Conservation (phyloP, 306 rosid species). For the Styphnolobium japonicum region DNA sequence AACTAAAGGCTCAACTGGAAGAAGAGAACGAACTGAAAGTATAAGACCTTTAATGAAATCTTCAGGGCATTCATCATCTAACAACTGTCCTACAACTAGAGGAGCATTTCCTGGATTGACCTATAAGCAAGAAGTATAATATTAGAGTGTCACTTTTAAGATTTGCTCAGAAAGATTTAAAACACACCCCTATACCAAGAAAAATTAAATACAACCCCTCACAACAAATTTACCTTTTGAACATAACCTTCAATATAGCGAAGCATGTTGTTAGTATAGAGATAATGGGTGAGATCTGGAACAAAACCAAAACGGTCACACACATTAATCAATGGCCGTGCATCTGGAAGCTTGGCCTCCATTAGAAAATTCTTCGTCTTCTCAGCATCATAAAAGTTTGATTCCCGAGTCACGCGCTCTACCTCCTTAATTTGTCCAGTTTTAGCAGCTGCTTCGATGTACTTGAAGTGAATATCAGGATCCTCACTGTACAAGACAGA, state of each 20-base stretch:
- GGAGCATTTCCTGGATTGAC: slow-evolving; percentile 89
- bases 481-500: slow-evolving; percentile 57
- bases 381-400: slow-evolving; percentile 76
- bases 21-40: slow-evolving; percentile 79
- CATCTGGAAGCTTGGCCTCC: slow-evolving; percentile 86
- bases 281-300: slow-evolving; percentile 87
- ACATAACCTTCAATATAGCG: slow-evolving; percentile 85
- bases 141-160: not conserved
- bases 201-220: not conserved
- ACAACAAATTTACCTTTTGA: slow-evolving; percentile 68
- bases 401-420: slow-evolving; percentile 80
- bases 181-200: slow-evolving; percentile 23
- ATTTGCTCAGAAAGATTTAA: not conserved
- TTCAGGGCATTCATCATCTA: slow-evolving; percentile 90
- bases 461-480: slow-evolving; percentile 79
- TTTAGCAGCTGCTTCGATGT: slow-evolving; percentile 86
- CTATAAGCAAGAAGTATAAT: slow-evolving; percentile 37
- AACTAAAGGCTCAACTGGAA: slow-evolving; percentile 84
- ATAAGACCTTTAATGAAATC: slow-evolving; percentile 82
- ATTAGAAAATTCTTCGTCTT: slow-evolving; percentile 78
- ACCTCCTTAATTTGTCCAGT: slow-evolving; percentile 88
- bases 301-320: slow-evolving; percentile 87
- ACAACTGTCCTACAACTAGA: slow-evolving; percentile 75
- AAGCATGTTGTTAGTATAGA: slow-evolving; percentile 81
- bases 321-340: slow-evolving; percentile 80